A percentile compares a stretch with the other conserved stretches of the same genome.
phyloP scores from a whole-genome alignment of 2,329 filamentous ascomycete species.

The Exophiala spinifera region DNA sequence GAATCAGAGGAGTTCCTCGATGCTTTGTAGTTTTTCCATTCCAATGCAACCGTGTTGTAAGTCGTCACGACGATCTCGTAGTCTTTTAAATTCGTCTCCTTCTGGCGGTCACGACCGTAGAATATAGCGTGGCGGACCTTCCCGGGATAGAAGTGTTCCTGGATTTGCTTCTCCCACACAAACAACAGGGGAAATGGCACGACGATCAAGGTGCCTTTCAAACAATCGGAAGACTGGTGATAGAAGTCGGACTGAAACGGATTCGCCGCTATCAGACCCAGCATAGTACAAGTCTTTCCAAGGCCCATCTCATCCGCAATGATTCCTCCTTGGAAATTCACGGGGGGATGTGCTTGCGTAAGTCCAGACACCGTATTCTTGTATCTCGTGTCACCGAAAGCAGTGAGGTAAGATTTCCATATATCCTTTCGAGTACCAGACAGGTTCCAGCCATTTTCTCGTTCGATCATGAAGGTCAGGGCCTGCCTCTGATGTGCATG shows the following conservation, averaged over 20 bases:
- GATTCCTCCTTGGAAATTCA: constrained; percentile 44
- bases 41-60: constrained; percentile 41
- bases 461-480: constrained; percentile 41
- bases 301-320: constrained; percentile 49
- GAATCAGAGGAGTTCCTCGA: not conserved
- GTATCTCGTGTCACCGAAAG: constrained; percentile 5
- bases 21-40: constrained; percentile 32
- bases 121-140: not conserved
- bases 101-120: not conserved
- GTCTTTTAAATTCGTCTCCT: constrained; percentile 4
- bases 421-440: constrained; percentile 32
- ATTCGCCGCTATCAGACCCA: constrained; percentile 40
- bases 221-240: not conserved
- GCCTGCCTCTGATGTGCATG: constrained; percentile 43
- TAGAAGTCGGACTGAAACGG: not conserved
- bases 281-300: constrained; percentile 47
- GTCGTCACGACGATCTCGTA: constrained; percentile 40
- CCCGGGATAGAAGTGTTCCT: constrained; percentile 27
- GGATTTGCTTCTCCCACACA: constrained; percentile 40
- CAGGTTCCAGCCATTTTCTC: constrained; percentile 39
- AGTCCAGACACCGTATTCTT: constrained; percentile 35
- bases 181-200: constrained; percentile 40
- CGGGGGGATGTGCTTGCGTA: constrained; percentile 34
- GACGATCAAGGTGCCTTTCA: constrained; percentile 33
- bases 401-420: constrained; percentile 32